Evolutionary conservation across 2,329 filamentous ascomycete species (phyloP), one percentile per base, ranked within the genome.

Genomic region (Eutypa lata): DNA sequence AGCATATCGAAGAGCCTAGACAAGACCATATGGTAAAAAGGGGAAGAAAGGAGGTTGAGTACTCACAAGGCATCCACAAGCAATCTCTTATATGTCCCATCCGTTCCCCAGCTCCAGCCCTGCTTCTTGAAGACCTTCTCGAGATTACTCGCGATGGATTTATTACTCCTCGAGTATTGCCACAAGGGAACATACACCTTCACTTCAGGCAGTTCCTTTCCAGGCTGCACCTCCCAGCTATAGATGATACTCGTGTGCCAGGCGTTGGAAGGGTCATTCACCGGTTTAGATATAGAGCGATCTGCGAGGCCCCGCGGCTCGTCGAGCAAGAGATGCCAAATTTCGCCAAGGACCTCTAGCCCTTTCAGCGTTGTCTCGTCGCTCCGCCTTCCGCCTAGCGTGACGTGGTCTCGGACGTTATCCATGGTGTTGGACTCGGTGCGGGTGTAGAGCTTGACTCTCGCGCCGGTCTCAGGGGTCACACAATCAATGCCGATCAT

Each of bases 401-500:
- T 66, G 14, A 63, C 51, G 18, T 65, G 61, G 3, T 66, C 42
- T 11, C 57, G 51, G 21, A 66, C 61, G 6, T 58, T 54, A 28
- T 55, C 50, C 55, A 61, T 64, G 14, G 59, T 57, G 21, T 66
- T 66, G 22, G 51, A 54, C 35, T 57, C 57, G 8, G 61, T 57
- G 7, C 58, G 57, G 13, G 58, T 61, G 47, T 65, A 66, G n/a
- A 66, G 47, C 52, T 65, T 66, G 46, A 62, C 55, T 44, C 64
- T 50, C 10, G 64, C 64, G 2, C 61, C 63, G 22, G 55, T 55
- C 16, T 62, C 56, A 3, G 63, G 63, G 24, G 52, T 55, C n/a
- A 64, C 42, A 35, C 63, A 64, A 47, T 65, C 63, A 18, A 65
- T 58, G n/a, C 61, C 60, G 5, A 65, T 61, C 31, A 65, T 58